Conservation (phyloP, 495 filamentous ascomycete genomes). For the Neurospora terricola region DNA sequence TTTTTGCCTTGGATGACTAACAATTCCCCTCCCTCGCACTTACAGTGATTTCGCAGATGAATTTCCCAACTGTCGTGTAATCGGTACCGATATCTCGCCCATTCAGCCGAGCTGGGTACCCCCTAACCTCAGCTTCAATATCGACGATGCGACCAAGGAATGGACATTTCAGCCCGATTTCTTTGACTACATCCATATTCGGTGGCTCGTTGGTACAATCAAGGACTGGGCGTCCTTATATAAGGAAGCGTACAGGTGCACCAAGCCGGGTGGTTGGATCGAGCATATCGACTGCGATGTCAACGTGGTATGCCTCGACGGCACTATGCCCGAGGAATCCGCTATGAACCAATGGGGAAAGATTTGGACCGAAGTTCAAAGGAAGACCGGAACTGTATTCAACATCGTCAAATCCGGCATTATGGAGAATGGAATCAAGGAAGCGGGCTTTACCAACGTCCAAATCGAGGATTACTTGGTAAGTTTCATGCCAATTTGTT, state of each 20-base stretch:
- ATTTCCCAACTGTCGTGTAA: constrained; percentile 37
- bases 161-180: constrained; percentile 34
- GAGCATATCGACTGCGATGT: constrained; percentile 9
- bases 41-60: constrained; percentile 26
- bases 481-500: neutral
- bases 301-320: neutral
- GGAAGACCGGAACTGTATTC: neutral
- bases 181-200: constrained; percentile 49
- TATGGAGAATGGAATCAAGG: constrained; percentile 47
- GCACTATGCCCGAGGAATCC: neutral
- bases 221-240: constrained; percentile 36
- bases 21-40: neutral
- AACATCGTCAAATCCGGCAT: constrained; percentile 18
- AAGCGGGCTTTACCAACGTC: constrained; percentile 47
- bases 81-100: constrained; percentile 51
- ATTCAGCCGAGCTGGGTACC: constrained; percentile 40
- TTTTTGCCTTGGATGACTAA: neutral
- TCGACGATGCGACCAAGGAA: constrained; percentile 41
- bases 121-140: constrained; percentile 37
- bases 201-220: constrained; percentile 40
- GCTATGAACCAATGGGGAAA: neutral
- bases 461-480: constrained; percentile 1
- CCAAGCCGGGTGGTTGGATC: constrained; percentile 29
- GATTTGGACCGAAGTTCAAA: neutral
- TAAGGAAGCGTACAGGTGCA: constrained; percentile 16